phyloP scores from a whole-genome alignment of 371 early-diverging fungal species.

The Apophysomyces ossiformis region DNA sequence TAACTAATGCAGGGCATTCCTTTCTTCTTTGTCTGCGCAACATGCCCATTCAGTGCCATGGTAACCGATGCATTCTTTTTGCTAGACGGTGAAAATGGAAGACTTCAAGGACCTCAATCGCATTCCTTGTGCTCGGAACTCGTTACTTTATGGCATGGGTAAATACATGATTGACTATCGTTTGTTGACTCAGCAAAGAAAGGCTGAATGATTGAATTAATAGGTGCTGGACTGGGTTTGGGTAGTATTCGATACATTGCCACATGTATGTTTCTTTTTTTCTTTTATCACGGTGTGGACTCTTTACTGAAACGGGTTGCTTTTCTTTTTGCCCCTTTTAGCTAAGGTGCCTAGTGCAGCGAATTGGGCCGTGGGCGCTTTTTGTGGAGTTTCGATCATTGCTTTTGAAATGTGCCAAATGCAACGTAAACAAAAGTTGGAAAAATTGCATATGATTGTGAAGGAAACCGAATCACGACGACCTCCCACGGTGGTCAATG shows the following conservation, averaged over 20 bases:
- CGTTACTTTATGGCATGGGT: constrained; percentile 55
- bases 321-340: not conserved
- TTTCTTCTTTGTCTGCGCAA: not conserved
- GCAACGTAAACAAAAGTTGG: constrained; percentile 44
- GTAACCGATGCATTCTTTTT: no score
- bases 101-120: constrained; percentile 51
- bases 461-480: constrained; percentile 45
- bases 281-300: no score
- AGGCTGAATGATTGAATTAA: not conserved
- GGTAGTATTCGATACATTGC: constrained; percentile 45
- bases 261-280: constrained; percentile 25
- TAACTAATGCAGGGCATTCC: not conserved
- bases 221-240: constrained; percentile 45
- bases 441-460: constrained; percentile 43
- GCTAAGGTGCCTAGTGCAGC: constrained; percentile 41
- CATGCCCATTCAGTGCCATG: no score
- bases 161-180: not conserved
- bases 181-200: not conserved
- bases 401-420: constrained; percentile 53
- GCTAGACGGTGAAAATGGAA: constrained; percentile 50
- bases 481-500: constrained; percentile 28
- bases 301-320: no score
- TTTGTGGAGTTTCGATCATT: constrained; percentile 45
- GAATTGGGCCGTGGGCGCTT: constrained; percentile 56
- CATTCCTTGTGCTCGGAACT: constrained; percentile 55